Base-by-base conservation (phyloP, 2,329 filamentous ascomycete species). In the Curvularia sp. region DNA sequence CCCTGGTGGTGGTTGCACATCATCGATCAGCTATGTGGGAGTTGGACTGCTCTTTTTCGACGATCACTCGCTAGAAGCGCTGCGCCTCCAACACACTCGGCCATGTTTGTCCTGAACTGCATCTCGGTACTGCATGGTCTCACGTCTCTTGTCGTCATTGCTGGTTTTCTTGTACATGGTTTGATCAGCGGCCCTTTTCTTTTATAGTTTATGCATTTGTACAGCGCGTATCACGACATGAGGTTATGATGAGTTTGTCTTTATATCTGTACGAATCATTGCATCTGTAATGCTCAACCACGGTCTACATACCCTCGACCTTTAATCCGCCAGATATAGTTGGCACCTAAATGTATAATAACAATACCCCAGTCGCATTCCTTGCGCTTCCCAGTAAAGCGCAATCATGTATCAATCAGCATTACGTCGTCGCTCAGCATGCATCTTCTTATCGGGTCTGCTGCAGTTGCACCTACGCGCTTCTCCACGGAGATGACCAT, bases 31-130 rank as follows among this genome's bases (percentile, higher is more conserved):
- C 33, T 33, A 30, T 41, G 54, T 52, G 33, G 52, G 20, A 49
- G 42, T 57, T 38, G 20, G 18, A 24, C 28, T 31, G 24, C 38
- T 57, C 48, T 7, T 31, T 44, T 44, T 50, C 22, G 35, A 39
- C 24, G 38, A 50, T 50, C 35, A 24, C 49, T 52, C 18, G 28
- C 39, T 10, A 52, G 6, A 22, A 43, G 28, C n/a, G 5, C 28
- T 30, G 31, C 55, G 48, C 47, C 28, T 33, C 28, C 24, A 18
- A 53, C 49, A 49, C 41, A 53, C 55, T 57, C 43, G 49, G 35
- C 31, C 35, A 44, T 43, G 35, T 42, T 13, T 44, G n/a, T 35
- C 35, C n/a, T 53, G 26, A 18, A 48, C 30, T 28, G 15, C 20
- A 15, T 26, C 44, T 57, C 49, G 33, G 33, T 53, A 42, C 43